Evolutionary conservation across 306 rosid genomes (phyloP), one percentile per base, ranked within the genome.

Genomic region (Cicer chorassanicum): DNA sequence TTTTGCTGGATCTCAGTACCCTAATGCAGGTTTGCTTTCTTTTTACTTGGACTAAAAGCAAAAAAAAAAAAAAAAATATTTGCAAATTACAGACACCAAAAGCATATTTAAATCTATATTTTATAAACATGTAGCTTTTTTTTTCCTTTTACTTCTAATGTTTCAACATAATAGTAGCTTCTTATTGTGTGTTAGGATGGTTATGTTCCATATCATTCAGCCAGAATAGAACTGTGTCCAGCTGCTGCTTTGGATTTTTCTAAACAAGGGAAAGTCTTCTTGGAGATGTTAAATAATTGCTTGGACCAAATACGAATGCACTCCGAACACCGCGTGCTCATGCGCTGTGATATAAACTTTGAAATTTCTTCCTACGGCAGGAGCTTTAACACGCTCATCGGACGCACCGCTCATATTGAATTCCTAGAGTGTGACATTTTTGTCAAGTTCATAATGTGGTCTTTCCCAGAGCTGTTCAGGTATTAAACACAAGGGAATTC

Each of bases 161-260:
- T 49, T 39, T 77, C 67, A 38, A 3, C 36, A 3, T 29, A 29
- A 29, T 29, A 29, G 36, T 29, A 4, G 36, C 36, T 39, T n/a
- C 53, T 78, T 43, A 40, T 75, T 75, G 12, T 64, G 48, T 76
- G 49, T 70, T 85, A 94, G 99, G 99, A 94, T 67, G 95, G 99
- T 46, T 94, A 94, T 79, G 97, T 94, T 46, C 99, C 99, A 3
- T 94, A 94, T 59, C 99, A 94, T 83, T 94, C 99, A n/a, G 99
- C 99, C 19, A 89, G 99, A 82, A 86, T 94, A 48, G 99, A 94
- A 82, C 57, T 70, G 66, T 92, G 97, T 76, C 90, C 86, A 68
- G 90, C 95, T 53, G 97, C 96, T 82, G 84, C 89, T 66, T 55
- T 49, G 54, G 99, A 94, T 82, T 70, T 68, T 80, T 92, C 99